Conservation (phyloP, 2,329 filamentous ascomycete genomes). For the Penicillium sclerotiorum region DNA sequence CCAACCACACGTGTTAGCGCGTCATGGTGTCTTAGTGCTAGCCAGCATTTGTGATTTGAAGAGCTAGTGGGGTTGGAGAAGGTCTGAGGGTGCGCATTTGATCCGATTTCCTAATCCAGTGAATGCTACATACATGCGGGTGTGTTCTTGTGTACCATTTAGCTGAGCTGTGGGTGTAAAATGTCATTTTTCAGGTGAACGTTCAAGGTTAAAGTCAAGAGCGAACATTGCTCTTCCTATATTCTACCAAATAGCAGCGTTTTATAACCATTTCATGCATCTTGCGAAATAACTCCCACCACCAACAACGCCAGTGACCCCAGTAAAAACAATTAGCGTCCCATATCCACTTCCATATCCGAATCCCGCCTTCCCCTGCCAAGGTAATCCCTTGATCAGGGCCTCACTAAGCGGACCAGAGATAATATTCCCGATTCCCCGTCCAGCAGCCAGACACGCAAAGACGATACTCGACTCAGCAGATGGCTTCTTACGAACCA, state of each 20-base stretch:
- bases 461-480: conserved; percentile 52
- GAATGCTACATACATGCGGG: too few species aligned
- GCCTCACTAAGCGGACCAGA: conserved; percentile 53
- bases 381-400: conserved; percentile 13
- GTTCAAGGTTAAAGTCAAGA: too few species aligned
- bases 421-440: conserved; percentile 52
- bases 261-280: conserved; percentile 3
- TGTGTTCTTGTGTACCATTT: too few species aligned
- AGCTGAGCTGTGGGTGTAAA: too few species aligned
- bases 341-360: conserved; percentile 9
- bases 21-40: too few species aligned
- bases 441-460: conserved; percentile 49
- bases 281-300: conserved; percentile 4
- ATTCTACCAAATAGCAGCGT: neutral
- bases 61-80: too few species aligned
- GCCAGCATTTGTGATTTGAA: too few species aligned
- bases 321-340: conserved; percentile 2
- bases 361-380: neutral
- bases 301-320: conserved; percentile 1
- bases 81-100: too few species aligned
- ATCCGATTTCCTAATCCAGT: too few species aligned
- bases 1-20: too few species aligned
- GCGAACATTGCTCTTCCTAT: neutral
- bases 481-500: conserved; percentile 34
- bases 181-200: too few species aligned